Conservation (phyloP, 306 rosid species). For the Acacia melanoxylon region DNA sequence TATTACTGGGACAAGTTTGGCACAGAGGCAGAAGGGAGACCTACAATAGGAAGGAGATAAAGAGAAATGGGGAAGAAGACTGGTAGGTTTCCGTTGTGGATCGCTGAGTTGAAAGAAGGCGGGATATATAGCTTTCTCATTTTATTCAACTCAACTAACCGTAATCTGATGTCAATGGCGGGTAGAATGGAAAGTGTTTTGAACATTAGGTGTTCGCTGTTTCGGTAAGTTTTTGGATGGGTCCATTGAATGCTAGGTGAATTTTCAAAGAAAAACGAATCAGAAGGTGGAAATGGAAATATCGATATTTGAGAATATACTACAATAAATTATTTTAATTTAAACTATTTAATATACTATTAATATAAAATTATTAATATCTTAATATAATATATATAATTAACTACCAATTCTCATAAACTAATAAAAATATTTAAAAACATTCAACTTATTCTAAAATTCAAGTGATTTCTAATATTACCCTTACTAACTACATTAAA, state of each 20-base stretch:
- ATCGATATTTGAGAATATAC: background rate
- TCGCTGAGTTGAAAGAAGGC: background rate
- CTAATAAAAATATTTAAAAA: no score
- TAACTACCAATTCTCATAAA: no score
- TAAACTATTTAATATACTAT: no score
- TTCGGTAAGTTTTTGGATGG: background rate
- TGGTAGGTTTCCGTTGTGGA: slow-evolving; percentile 30
- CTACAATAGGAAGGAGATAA: background rate
- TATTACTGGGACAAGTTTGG: background rate
- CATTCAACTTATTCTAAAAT: no score
- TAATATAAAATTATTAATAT: no score
- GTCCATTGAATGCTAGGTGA: background rate
- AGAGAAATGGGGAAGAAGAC: slow-evolving; percentile 26
- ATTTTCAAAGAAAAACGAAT: background rate
- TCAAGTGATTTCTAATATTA: no score
- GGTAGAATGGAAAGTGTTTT: slow-evolving; percentile 32
- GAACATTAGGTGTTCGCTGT: slow-evolving; percentile 41
- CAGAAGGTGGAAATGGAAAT: background rate
- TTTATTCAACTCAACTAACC: slow-evolving; percentile 36
- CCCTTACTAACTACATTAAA: no score
- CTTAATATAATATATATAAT: no score
- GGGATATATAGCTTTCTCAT: background rate
- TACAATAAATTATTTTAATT: no score
- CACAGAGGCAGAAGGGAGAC: background rate
- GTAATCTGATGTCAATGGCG: slow-evolving; percentile 26